These are phyloP conservation scores for Phytophthora multivora DNA, from an alignment of 352 stramenopile genomes.

Conservation along the genomic window DNA sequence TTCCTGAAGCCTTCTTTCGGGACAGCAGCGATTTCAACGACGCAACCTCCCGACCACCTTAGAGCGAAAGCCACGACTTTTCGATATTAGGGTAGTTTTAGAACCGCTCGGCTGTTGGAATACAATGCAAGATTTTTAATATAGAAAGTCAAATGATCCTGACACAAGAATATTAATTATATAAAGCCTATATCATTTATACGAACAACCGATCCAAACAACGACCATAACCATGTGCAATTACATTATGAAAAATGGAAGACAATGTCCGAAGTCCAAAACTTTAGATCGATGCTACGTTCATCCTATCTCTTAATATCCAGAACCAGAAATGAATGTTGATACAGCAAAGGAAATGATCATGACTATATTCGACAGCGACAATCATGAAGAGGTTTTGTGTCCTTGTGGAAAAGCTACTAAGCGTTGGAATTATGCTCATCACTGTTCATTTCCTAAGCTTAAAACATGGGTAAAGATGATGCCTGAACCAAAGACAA, in stretches of 20 bases:
- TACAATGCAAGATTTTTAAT: not conserved
- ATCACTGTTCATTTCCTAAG: constrained; percentile 15
- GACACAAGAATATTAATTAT: constrained; percentile 3
- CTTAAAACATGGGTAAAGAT: constrained; percentile 6
- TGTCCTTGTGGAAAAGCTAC: constrained; percentile 15
- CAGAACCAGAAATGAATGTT: constrained; percentile 1
- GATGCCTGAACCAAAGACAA: no score
- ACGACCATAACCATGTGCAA: constrained; percentile 2
- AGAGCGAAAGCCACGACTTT: not conserved
- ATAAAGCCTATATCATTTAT: not conserved
- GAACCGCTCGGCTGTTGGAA: not conserved
- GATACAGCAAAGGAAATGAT: constrained; percentile 8
- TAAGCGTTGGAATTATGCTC: constrained; percentile 18
- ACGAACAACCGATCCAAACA: not conserved
- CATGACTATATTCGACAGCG: not conserved
- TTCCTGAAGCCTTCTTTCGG: not conserved
- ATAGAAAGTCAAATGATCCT: not conserved
- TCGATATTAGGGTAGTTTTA: not conserved
- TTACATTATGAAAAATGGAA: constrained; percentile 15
- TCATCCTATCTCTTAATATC: constrained; percentile 4
- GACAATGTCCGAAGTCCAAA: not conserved
- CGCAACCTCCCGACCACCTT: not conserved
- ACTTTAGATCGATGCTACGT: constrained; percentile 1
- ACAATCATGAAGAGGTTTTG: constrained; percentile 10
- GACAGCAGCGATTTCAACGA: not conserved